These are phyloP conservation scores for Monilinia vaccinii-corymbosi DNA, from an alignment of 2,329 filamentous ascomycete species.

Conservation along the genomic window DNA sequence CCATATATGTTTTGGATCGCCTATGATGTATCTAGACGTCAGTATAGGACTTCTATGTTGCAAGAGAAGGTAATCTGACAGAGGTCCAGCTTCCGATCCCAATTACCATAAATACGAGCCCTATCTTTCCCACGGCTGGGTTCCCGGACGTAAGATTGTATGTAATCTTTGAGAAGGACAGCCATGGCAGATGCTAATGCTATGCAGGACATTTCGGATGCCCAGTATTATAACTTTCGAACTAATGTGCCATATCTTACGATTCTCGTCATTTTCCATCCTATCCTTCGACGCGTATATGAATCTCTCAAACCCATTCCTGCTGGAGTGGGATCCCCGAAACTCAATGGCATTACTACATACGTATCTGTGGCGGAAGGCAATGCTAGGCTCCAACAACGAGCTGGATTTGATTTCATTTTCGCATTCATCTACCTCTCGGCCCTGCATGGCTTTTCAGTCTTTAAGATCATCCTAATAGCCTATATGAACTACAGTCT, in stretches of 20 bases:
- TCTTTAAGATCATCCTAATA: conserved; percentile 72
- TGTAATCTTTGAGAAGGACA: conserved; percentile 22
- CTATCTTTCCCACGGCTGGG: conserved; percentile 75
- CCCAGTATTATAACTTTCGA: conserved; percentile 79
- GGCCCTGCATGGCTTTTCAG: conserved; percentile 76
- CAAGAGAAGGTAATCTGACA: conserved; percentile 11
- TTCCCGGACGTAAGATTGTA: conserved; percentile 83
- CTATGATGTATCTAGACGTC: conserved; percentile 76
- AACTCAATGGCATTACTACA: conserved; percentile 26
- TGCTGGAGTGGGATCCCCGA: conserved; percentile 19
- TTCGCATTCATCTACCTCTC: conserved; percentile 75
- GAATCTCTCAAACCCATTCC: conserved; percentile 36
- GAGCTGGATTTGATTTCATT: conserved; percentile 70
- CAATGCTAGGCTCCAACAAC: conserved; percentile 53
- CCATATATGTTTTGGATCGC: conserved; percentile 89
- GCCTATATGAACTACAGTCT: conserved; percentile 75
- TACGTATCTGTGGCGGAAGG: conserved; percentile 36
- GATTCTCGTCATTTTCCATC: conserved; percentile 67
- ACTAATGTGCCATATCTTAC: conserved; percentile 76
- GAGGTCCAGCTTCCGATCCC: conserved; percentile 60
- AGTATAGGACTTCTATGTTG: conserved; percentile 26
- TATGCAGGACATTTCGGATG: conserved; percentile 72
- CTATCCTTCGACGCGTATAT: conserved; percentile 65
- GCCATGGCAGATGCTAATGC: conserved; percentile 12
- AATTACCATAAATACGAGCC: conserved; percentile 67